phyloP scores from a whole-genome alignment of 495 filamentous ascomycete species.

The Xylaria sp. region DNA sequence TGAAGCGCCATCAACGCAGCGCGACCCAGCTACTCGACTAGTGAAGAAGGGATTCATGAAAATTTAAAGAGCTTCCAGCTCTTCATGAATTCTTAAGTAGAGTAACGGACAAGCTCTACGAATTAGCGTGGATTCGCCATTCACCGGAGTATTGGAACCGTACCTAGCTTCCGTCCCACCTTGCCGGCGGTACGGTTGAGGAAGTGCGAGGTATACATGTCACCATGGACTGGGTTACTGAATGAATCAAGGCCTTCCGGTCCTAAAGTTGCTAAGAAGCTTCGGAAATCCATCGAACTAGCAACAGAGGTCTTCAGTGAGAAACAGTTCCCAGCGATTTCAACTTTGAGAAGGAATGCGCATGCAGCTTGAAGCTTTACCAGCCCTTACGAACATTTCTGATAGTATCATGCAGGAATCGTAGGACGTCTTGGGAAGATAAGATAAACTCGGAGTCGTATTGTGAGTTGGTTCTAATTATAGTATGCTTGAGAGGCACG shows the following conservation, averaged over 20 bases:
- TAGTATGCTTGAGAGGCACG: neutral
- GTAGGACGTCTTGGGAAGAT: too few species aligned
- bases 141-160: neutral
- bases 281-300: neutral
- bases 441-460: too few species aligned
- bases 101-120: neutral
- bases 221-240: too few species aligned
- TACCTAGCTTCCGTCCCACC: neutral
- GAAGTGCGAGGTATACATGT: neutral
- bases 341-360: neutral
- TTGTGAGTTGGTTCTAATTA: neutral
- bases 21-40: too few species aligned
- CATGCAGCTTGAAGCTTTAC: too few species aligned
- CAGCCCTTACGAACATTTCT: too few species aligned
- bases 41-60: too few species aligned
- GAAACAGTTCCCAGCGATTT: neutral
- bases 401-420: too few species aligned
- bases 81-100: neutral
- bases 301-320: neutral
- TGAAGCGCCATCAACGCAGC: too few species aligned
- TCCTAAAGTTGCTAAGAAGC: too few species aligned
- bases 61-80: too few species aligned
- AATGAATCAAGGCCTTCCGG: too few species aligned
- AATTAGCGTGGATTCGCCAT: neutral
- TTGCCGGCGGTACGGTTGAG: neutral